These are phyloP conservation scores for Kuraishia cidri DNA, from an alignment of 805 yeast genomes.

Conservation along the genomic window DNA sequence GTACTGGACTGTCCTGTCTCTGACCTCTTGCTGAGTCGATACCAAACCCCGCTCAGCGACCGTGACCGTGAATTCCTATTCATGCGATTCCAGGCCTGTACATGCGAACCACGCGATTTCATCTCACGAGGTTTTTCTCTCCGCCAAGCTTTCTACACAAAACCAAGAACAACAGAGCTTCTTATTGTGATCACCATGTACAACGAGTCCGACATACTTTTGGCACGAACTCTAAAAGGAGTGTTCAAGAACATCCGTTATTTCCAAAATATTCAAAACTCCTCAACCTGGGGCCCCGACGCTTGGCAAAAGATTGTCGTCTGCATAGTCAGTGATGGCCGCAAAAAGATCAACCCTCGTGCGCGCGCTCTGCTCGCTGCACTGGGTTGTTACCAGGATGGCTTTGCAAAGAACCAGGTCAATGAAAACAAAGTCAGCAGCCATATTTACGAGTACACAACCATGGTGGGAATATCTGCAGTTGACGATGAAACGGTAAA, in stretches of 20 bases:
- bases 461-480: slow-evolving; percentile 77
- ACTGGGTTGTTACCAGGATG: slow-evolving; percentile 89
- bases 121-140: slow-evolving; percentile 56
- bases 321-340: slow-evolving; percentile 85
- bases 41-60: slow-evolving; percentile 32
- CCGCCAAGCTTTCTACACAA: slow-evolving; percentile 71
- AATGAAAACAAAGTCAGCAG: slow-evolving; percentile 75
- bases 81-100: slow-evolving; percentile 91
- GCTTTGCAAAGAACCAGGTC: slow-evolving; percentile 87
- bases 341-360: slow-evolving; percentile 72
- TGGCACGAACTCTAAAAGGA: slow-evolving; percentile 85
- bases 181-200: slow-evolving; percentile 84
- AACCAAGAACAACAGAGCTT: slow-evolving; percentile 78
- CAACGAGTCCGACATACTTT: slow-evolving; percentile 75
- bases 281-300: slow-evolving; percentile 86
- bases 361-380: slow-evolving; percentile 77
- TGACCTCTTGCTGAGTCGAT: slow-evolving; percentile 48
- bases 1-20: slow-evolving; percentile 87
- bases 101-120: slow-evolving; percentile 81
- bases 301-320: slow-evolving; percentile 94
- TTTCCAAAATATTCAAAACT: slow-evolving; percentile 51
- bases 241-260: slow-evolving; percentile 81
- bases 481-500: slow-evolving; percentile 54
- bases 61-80: slow-evolving; percentile 58
- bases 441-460: slow-evolving; percentile 89